A percentile compares a stretch with the other conserved stretches of the same genome.
These are phyloP conservation scores for Arthrobotrys musiformis DNA, from an alignment of 2,329 filamentous ascomycete species.

Conservation along the genomic window DNA sequence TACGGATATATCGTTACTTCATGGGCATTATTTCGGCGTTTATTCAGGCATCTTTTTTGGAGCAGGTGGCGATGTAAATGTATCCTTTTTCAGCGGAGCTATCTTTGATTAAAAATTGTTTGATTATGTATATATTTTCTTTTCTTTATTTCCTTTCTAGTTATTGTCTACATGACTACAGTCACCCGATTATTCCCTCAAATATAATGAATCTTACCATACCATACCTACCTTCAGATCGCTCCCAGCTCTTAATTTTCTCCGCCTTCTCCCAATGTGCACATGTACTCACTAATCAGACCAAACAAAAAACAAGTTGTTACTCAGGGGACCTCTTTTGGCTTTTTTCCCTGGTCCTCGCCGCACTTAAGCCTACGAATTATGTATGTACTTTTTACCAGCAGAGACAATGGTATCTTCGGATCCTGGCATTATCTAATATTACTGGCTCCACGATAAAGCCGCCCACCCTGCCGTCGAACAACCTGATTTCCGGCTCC, in stretches of 20 bases:
- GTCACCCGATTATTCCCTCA: slow-evolving; percentile 15
- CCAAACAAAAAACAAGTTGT: slow-evolving; percentile 23
- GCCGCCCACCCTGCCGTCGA: slow-evolving; percentile 27
- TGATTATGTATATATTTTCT: not conserved
- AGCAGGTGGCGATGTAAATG: slow-evolving; percentile 37
- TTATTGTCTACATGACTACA: slow-evolving; percentile 7
- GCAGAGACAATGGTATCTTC: slow-evolving; percentile 35
- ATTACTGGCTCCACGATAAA: slow-evolving; percentile 39
- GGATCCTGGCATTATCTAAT: slow-evolving; percentile 33
- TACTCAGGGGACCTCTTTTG: not conserved
- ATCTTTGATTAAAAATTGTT: slow-evolving; percentile 1
- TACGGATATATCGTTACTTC: slow-evolving; percentile 39
- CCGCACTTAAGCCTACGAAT: slow-evolving; percentile 18
- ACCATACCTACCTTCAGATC: not conserved
- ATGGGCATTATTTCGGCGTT: slow-evolving; percentile 51
- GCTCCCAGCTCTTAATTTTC: slow-evolving; percentile 8
- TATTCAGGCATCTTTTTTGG: slow-evolving; percentile 41
- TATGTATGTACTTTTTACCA: slow-evolving; percentile 9
- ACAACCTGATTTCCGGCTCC: not conserved
- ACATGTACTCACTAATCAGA: too few relatives aligned
- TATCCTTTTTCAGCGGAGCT: slow-evolving; percentile 38
- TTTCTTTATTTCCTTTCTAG: slow-evolving; percentile 9
- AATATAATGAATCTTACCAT: slow-evolving; percentile 32
- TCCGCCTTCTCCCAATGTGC: slow-evolving; percentile 2
- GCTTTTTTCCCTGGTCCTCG: slow-evolving; percentile 8